Conservation (phyloP, 2,329 filamentous ascomycete genomes). For the Incumbomyces lentus region DNA sequence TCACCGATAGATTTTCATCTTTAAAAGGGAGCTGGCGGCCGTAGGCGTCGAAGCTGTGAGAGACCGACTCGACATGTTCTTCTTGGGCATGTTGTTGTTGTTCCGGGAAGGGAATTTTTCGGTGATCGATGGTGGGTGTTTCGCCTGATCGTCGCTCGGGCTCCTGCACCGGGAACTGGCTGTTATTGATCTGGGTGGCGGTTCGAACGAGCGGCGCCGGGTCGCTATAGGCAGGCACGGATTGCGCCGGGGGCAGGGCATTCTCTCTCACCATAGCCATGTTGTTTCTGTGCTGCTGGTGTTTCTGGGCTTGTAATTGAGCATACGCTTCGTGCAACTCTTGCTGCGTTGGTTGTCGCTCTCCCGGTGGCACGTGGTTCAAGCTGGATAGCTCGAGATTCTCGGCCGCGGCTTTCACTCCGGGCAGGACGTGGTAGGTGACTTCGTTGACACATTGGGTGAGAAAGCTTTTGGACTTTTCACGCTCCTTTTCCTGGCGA, state of each 20-base stretch:
- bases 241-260: constrained; percentile 46
- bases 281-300: constrained; percentile 39
- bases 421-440: constrained; percentile 57
- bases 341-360: constrained; percentile 42
- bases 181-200: constrained; percentile 30
- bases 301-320: constrained; percentile 46
- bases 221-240: constrained; percentile 37
- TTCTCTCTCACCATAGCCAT: constrained; percentile 41
- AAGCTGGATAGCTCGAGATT: constrained; percentile 33
- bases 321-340: constrained; percentile 51
- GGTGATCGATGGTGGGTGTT: constrained; percentile 40
- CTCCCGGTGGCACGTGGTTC: constrained; percentile 32
- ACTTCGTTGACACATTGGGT: constrained; percentile 59
- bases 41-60: constrained; percentile 49
- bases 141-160: constrained; percentile 28
- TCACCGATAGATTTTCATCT: constrained; percentile 30
- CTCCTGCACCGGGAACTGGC: constrained; percentile 28
- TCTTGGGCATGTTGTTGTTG: constrained; percentile 32
- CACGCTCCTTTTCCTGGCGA: constrained; percentile 48
- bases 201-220: constrained; percentile 30
- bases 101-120: constrained; percentile 33
- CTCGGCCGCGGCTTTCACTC: constrained; percentile 49
- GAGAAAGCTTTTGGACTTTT: constrained; percentile 53
- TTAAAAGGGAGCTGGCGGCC: constrained; percentile 40
- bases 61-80: constrained; percentile 48